Percentiles rank a stretch among this genome's conserved stretches.
Conservation (phyloP, 148 eudicot genomes). For the Rhododendron vialii region DNA sequence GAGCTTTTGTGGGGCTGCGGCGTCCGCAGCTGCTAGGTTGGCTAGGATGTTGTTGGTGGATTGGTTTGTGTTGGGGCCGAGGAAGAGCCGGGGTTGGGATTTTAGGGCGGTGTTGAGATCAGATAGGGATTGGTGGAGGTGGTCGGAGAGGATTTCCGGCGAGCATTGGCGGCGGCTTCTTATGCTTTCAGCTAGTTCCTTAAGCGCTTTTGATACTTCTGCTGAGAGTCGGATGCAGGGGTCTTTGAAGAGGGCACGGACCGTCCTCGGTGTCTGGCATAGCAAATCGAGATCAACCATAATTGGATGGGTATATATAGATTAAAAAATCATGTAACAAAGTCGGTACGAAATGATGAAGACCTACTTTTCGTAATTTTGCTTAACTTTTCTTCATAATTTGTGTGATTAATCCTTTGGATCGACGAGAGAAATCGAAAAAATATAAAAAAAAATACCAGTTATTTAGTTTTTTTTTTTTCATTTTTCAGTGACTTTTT, state of each 20-base stretch:
- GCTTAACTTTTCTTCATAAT: no score
- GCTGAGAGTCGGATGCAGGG: slow-evolving; percentile 58
- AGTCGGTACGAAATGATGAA: neutral
- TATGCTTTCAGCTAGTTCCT: slow-evolving; percentile 69
- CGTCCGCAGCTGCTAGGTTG: slow-evolving; percentile 22
- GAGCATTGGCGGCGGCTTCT: slow-evolving; percentile 70
- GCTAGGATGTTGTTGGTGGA: slow-evolving; percentile 20
- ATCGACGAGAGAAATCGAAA: no score
- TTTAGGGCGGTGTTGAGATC: slow-evolving; percentile 78
- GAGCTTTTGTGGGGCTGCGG: slow-evolving; percentile 20
- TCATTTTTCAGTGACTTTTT: no score
- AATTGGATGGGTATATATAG: neutral
- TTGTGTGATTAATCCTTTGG: no score
- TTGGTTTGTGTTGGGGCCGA: slow-evolving; percentile 41
- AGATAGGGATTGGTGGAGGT: slow-evolving; percentile 67
- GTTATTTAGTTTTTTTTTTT: no score
- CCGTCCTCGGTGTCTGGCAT: slow-evolving; percentile 61
- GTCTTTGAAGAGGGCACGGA: slow-evolving; percentile 70
- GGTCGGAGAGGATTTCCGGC: slow-evolving; percentile 71
- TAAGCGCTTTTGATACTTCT: slow-evolving; percentile 63
- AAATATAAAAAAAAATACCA: no score
- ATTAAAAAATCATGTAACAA: neutral
- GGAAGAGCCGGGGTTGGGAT: slow-evolving; percentile 81
- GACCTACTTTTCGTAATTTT: no score
- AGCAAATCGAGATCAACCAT: neutral